Evolutionary conservation across 1,139 yeast species (phyloP).

Genomic region (Casaregolazyma lundiana): DNA sequence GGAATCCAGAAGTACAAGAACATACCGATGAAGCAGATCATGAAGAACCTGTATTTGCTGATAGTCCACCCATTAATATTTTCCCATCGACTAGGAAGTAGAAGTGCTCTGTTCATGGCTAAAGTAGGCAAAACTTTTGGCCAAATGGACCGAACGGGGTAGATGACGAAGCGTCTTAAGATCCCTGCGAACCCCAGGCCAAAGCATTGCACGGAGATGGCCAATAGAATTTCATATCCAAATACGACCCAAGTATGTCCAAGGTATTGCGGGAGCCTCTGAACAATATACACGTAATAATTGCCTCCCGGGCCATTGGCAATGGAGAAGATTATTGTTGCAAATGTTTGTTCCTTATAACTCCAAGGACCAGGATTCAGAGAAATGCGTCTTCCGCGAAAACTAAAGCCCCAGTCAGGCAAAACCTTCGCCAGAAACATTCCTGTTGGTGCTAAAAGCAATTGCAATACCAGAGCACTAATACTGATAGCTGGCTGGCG

Average conservation of each 20-base stretch:
- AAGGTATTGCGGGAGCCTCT: slow-evolving; percentile 36
- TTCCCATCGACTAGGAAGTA: slow-evolving; percentile 32
- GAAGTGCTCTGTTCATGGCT: slow-evolving; percentile 53
- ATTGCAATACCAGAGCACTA: slow-evolving; percentile 46
- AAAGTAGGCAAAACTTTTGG: slow-evolving; percentile 52
- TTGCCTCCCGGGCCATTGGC: slow-evolving; percentile 41
- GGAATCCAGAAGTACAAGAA: slow-evolving; percentile 59
- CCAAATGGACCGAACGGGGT: slow-evolving; percentile 56
- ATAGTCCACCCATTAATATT: slow-evolving; percentile 49
- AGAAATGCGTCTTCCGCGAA: slow-evolving; percentile 36
- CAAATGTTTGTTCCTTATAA: slow-evolving; percentile 63
- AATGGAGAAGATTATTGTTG: slow-evolving; percentile 34
- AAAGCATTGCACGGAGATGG: slow-evolving; percentile 51
- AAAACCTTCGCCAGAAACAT: slow-evolving; percentile 30
- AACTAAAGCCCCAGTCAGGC: slow-evolving; percentile 46
- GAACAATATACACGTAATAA: slow-evolving; percentile 27
- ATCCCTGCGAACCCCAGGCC: slow-evolving; percentile 66
- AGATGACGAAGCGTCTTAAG: slow-evolving; percentile 51
- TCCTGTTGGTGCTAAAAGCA: slow-evolving; percentile 55
- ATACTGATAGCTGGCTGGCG: slow-evolving; percentile 49
- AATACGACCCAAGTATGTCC: slow-evolving; percentile 42
- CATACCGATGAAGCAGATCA: slow-evolving; percentile 35
- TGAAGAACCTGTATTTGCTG: slow-evolving; percentile 44
- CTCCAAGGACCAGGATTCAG: slow-evolving; percentile 62
- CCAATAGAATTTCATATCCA: slow-evolving; percentile 49